A percentile compares a stretch with the other conserved stretches of the same genome.
These are phyloP conservation scores for Ceratocystis cacaofunesta DNA, from an alignment of 2,329 filamentous ascomycete species.

Conservation along the genomic window DNA sequence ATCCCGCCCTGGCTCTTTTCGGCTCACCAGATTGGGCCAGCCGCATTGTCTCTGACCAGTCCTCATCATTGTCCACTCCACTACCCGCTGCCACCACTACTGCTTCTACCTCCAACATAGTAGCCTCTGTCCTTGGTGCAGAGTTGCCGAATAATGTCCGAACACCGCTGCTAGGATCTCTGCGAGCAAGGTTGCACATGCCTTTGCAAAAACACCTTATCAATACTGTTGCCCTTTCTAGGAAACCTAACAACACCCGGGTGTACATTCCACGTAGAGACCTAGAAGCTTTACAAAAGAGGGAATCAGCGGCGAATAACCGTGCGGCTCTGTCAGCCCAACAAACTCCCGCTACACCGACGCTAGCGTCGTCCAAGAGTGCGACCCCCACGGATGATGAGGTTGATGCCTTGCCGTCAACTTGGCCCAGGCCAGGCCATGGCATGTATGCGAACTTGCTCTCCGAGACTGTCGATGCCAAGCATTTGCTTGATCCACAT, in stretches of 20 bases:
- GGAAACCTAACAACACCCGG: background rate
- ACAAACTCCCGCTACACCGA: constrained; percentile 7
- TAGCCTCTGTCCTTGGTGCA: background rate
- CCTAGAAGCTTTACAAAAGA: constrained; percentile 4
- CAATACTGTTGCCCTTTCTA: constrained; percentile 14
- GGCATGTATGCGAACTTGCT: constrained; percentile 28
- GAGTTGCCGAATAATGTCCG: constrained; percentile 3
- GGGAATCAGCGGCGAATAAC: background rate
- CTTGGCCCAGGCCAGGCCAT: constrained; percentile 28
- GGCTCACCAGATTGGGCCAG: constrained; percentile 29
- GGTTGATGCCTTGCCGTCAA: constrained; percentile 25
- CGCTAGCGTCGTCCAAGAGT: constrained; percentile 10
- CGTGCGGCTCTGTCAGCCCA: background rate
- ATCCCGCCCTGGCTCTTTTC: constrained; percentile 31
- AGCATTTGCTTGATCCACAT: constrained; percentile 26
- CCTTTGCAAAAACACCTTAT: constrained; percentile 10
- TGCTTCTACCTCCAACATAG: no score
- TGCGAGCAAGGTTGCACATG: constrained; percentile 7
- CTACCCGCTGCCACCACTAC: background rate
- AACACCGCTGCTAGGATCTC: constrained; percentile 4
- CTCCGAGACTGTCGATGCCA: constrained; percentile 27
- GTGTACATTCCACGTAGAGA: constrained; percentile 12
- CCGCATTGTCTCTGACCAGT: constrained; percentile 2
- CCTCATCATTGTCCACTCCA: background rate
- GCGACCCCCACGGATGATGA: constrained; percentile 20